Evolutionary conservation across 2,329 filamentous ascomycete genomes (phyloP).

Genomic region (Pseudogymnoascus verrucosus): DNA sequence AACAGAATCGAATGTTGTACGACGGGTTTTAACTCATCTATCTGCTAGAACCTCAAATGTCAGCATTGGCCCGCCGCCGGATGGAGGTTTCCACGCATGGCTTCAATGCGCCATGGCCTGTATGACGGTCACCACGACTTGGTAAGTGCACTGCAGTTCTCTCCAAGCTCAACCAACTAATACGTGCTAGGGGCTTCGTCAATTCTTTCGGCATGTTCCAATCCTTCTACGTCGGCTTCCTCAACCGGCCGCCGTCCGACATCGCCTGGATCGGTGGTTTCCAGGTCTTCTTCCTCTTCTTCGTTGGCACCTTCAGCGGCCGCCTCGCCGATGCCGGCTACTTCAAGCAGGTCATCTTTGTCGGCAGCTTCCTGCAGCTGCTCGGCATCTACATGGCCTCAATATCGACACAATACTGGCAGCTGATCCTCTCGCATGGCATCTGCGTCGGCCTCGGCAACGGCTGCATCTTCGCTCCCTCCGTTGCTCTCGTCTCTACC

Average conservation of each 20-base stretch:
- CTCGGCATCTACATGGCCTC: conserved; percentile 35
- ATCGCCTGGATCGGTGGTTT: conserved; percentile 41
- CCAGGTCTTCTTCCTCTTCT: conserved; percentile 36
- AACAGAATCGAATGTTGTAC: conserved; percentile 2
- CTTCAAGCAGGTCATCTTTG: conserved; percentile 23
- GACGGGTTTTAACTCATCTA: not conserved
- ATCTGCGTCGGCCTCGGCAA: conserved; percentile 34
- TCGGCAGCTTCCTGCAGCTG: conserved; percentile 26
- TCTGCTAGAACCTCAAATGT: not conserved
- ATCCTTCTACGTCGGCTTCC: conserved; percentile 32
- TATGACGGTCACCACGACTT: conserved; percentile 27
- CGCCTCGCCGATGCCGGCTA: conserved; percentile 34
- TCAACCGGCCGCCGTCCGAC: conserved; percentile 28
- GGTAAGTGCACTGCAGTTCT: conserved; percentile 8
- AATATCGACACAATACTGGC: conserved; percentile 33
- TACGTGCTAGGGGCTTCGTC: conserved; percentile 26
- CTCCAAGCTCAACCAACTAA: not conserved
- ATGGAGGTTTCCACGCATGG: conserved; percentile 26
- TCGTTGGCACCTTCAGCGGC: conserved; percentile 33
- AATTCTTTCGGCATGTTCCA: conserved; percentile 38
- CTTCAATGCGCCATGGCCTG: conserved; percentile 19
- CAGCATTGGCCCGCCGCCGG: conserved; percentile 22
- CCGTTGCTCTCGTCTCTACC: conserved; percentile 31
- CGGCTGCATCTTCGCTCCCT: conserved; percentile 35
- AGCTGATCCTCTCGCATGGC: conserved; percentile 37